Conservation (phyloP, 345 rosid species). For the Mangifera indica region DNA sequence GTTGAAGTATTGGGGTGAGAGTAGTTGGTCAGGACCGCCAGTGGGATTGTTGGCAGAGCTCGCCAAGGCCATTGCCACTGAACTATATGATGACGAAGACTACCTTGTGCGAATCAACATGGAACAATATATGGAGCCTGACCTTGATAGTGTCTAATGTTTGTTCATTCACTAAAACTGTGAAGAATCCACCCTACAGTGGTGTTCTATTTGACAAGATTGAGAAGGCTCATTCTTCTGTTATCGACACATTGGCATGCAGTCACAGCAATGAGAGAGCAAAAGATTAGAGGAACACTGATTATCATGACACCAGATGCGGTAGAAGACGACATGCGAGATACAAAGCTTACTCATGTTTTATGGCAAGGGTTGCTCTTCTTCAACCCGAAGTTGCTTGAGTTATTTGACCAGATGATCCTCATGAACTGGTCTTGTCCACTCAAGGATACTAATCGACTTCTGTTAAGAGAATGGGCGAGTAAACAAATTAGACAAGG, state of each 20-base stretch:
- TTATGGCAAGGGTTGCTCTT: not conserved
- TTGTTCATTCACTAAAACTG: not conserved
- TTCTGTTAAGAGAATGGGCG: slow-evolving; percentile 3
- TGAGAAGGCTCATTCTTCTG: not conserved
- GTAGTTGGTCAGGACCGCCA: not conserved
- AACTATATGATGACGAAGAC: slow-evolving; percentile 7
- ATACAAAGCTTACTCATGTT: not conserved
- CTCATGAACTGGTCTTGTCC: not conserved
- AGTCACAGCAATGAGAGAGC: not conserved
- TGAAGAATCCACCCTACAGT: not conserved
- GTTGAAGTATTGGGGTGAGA: not conserved
- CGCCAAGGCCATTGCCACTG: slow-evolving; percentile 3
- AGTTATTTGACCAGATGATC: not conserved
- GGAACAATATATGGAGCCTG: not conserved
- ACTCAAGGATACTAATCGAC: slow-evolving; percentile 4
- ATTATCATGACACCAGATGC: not conserved
- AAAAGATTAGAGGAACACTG: not conserved
- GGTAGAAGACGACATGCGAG: not conserved
- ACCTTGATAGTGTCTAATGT: not conserved
- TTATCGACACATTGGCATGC: not conserved
- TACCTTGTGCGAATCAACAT: not conserved
- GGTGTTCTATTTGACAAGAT: slow-evolving; percentile 4
- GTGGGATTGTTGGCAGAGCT: slow-evolving; percentile 1
- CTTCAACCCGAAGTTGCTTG: not conserved
- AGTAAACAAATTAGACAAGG: not conserved